Base-by-base conservation (phyloP, 2,329 filamentous ascomycete species). In the Curvularia lunata region DNA sequence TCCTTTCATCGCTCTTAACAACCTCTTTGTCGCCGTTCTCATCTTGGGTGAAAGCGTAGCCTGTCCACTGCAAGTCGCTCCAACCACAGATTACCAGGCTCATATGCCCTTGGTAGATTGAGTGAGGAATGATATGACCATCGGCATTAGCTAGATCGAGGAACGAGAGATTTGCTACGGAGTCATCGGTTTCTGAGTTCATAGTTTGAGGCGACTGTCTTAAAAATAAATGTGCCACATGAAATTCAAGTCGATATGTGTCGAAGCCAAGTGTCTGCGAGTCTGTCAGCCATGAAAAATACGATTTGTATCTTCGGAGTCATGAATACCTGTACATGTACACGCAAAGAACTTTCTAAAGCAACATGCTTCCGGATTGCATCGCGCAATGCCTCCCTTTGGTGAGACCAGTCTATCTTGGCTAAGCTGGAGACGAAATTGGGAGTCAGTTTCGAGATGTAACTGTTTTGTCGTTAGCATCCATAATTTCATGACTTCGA, bases 61-160 rank as follows among this genome's bases (percentile, higher is more conserved):
- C 51, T 8, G 45, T 53, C 57, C 60, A 57, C 8, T 57, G 28
- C 2, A 12, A 4, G 47, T 49, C 48, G 10, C 25, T 58, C 57
- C 46, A 54, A 12, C 54, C 58, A 32, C 41, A 61, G 6, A 61
- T 23, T 2, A 61, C 48, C 8, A 61, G 18, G n/a, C 46, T 51
- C 8, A 50, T 48, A 19, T 63, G 45, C 5, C 27, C 50, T 47
- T 54, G 16, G 8, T 45, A 18, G 21, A 60, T 48, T 7, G 19
- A 55, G 12, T 50, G 23, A 18, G 18, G 32, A 28, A 23, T 6
- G 19, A 30, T 13, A 2, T 30, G 23, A 4, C 53, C 37, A 19
- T 30, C 8, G 5, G 30, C 6, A 13, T 34, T 3, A 10, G 30
- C 46, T 19, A 48, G 8, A 13, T 48, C n/a, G 5, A 48, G 46